These are phyloP conservation scores for Marasmius tenuissimus DNA, from an alignment of 1,284 basidiomycete genomes.

Conservation along the genomic window DNA sequence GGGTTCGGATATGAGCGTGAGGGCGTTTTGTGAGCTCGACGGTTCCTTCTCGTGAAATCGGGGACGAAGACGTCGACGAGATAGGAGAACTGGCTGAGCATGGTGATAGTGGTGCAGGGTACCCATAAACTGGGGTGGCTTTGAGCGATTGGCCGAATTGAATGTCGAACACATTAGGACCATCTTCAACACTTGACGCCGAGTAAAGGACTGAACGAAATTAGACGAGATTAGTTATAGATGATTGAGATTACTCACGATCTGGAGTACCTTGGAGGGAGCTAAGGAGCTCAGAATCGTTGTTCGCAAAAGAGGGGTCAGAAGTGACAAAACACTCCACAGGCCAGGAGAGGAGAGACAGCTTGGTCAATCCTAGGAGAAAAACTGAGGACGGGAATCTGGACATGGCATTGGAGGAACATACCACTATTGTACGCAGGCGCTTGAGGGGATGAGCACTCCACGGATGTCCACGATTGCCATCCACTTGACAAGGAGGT, in stretches of 20 bases:
- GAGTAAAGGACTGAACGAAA: not conserved
- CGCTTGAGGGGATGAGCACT: not conserved
- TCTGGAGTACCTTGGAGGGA: conserved; percentile 5
- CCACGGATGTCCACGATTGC: not conserved
- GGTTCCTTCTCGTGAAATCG: not conserved
- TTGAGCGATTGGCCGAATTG: conserved; percentile 9
- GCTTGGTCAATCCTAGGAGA: not conserved
- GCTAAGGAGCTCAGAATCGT: conserved; percentile 1
- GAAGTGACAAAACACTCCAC: conserved; percentile 9
- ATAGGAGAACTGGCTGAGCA: not conserved
- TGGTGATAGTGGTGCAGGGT: not conserved
- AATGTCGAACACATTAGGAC: conserved; percentile 13
- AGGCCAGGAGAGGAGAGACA: conserved; percentile 9
- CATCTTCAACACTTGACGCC: conserved; percentile 1
- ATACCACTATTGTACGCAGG: not conserved
- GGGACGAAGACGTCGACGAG: conserved; percentile 1
- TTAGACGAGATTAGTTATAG: not conserved
- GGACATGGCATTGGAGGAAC: not conserved
- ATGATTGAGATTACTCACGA: not conserved
- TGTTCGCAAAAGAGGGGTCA: not conserved
- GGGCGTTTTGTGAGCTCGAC: not conserved
- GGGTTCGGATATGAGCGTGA: not conserved
- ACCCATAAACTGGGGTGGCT: not conserved
- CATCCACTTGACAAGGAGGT: not conserved
- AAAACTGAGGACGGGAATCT: not conserved